Evolutionary conservation across 192 early-diverging fungal species (phyloP).

Genomic region (Coemansia sp.): DNA sequence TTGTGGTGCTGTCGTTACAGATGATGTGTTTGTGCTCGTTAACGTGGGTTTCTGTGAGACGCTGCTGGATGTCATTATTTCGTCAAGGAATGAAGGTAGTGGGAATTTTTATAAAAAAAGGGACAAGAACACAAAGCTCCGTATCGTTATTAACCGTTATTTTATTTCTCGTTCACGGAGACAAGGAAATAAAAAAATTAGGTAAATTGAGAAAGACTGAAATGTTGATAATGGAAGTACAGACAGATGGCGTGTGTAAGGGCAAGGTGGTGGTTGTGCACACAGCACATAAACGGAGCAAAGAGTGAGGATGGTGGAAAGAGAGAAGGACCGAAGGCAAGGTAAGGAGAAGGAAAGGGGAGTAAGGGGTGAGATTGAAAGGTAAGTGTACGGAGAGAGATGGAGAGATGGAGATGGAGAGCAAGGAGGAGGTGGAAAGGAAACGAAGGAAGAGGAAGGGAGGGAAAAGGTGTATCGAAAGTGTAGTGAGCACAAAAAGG

Average conservation of each 20-base stretch:
- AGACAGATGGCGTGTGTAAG: not conserved
- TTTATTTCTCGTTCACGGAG: not conserved
- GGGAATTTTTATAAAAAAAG: not conserved
- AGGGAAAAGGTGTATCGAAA: conserved; percentile 5
- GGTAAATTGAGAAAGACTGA: too few species aligned
- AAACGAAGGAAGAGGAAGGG: conserved; percentile 2
- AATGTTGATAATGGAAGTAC: not conserved
- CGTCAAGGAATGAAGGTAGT: not conserved
- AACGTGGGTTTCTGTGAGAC: not conserved
- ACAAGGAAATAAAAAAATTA: too few species aligned
- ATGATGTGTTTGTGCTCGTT: not conserved
- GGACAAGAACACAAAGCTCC: conserved; percentile 1
- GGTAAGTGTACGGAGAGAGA: not conserved
- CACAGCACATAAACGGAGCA: not conserved
- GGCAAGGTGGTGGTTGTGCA: not conserved
- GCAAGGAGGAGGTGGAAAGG: conserved; percentile 1
- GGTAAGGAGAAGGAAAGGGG: not conserved
- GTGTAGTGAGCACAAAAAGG: conserved; percentile 6
- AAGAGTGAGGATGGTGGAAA: not conserved
- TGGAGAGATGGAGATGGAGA: conserved; percentile 7
- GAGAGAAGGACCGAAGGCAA: not conserved
- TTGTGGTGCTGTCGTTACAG: not conserved
- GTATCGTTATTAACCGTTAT: not conserved
- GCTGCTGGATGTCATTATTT: conserved; percentile 1
- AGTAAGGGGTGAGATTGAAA: not conserved